phyloP scores from a whole-genome alignment of 257 asterid species.

The Jasminum sambac region DNA sequence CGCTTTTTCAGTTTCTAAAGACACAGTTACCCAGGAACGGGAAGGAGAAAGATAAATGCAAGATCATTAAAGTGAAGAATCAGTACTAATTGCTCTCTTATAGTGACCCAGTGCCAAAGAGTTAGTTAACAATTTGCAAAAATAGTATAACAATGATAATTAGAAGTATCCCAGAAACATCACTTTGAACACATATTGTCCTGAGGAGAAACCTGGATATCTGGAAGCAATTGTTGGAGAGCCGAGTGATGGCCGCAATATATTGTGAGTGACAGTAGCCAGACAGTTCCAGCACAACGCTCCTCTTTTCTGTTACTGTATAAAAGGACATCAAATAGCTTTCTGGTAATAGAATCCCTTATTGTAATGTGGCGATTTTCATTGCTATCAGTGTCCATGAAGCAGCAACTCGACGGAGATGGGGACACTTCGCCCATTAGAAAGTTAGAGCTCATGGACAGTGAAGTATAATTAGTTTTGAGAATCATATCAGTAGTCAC shows the following conservation, averaged over 20 bases:
- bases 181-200: background rate
- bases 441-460: conserved; percentile 85
- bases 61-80: background rate
- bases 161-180: background rate
- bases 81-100: background rate
- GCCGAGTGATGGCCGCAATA: conserved; percentile 82
- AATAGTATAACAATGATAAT: background rate
- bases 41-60: background rate
- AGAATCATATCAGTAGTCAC: conserved; percentile 83
- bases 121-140: background rate
- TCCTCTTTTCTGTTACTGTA: conserved; percentile 94
- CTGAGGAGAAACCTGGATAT: conserved; percentile 74
- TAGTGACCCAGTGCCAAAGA: background rate
- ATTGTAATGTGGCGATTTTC: conserved; percentile 65
- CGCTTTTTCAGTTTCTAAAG: background rate
- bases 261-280: conserved; percentile 88
- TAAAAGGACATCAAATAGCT: conserved; percentile 85
- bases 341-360: conserved; percentile 80
- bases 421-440: conserved; percentile 78
- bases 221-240: conserved; percentile 91
- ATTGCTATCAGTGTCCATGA: conserved; percentile 48
- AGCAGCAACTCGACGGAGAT: conserved; percentile 42
- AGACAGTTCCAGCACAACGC: conserved; percentile 98
- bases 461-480: conserved; percentile 83
- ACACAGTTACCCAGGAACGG: background rate